A percentile compares a stretch with the other conserved stretches of the same genome.
phyloP scores from a whole-genome alignment of 179 eudicot genomes.

The Beta corolliflora region DNA sequence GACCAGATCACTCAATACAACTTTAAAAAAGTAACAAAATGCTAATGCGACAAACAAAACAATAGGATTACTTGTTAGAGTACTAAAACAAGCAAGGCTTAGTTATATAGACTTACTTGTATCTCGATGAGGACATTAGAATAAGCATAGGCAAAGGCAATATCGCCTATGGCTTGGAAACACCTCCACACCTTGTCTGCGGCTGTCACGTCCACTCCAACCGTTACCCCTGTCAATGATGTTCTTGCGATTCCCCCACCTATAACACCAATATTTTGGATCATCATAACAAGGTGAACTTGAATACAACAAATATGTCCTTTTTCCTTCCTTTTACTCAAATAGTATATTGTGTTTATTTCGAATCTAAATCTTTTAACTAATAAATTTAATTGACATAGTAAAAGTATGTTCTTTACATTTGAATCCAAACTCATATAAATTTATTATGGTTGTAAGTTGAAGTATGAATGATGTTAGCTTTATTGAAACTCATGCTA shows the following conservation, averaged over 20 bases:
- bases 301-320: background rate
- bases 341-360: too few relatives aligned
- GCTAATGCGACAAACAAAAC: too few relatives aligned
- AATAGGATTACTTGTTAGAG: too few relatives aligned
- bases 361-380: too few relatives aligned
- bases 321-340: background rate
- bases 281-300: background rate
- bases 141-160: slow-evolving; percentile 80
- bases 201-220: slow-evolving; percentile 66
- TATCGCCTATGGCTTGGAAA: slow-evolving; percentile 83
- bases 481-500: too few relatives aligned
- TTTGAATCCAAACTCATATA: too few relatives aligned
- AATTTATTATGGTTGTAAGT: too few relatives aligned
- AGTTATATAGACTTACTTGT: slow-evolving; percentile 44
- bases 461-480: too few relatives aligned
- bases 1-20: too few relatives aligned
- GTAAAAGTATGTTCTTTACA: too few relatives aligned
- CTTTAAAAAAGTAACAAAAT: too few relatives aligned
- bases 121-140: slow-evolving; percentile 81
- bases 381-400: too few relatives aligned
- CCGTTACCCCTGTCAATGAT: slow-evolving; percentile 58
- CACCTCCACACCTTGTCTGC: slow-evolving; percentile 73
- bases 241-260: slow-evolving; percentile 52
- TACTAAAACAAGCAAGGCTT: background rate
- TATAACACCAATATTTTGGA: slow-evolving; percentile 6